phyloP scores from a whole-genome alignment of 164 flowering plant species.

The Vitis rupestris region DNA sequence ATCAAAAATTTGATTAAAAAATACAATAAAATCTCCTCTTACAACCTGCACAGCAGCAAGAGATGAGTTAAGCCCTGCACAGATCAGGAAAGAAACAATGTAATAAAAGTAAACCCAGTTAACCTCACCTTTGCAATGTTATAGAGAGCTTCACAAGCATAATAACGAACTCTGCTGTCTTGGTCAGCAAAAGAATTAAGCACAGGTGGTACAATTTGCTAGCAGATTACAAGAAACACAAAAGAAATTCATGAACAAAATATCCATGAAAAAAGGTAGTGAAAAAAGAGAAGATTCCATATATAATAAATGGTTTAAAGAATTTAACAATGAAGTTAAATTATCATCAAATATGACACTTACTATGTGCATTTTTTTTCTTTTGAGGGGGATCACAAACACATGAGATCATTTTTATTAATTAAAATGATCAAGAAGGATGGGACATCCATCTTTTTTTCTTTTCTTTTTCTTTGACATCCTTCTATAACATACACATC shows the following conservation, averaged over 20 bases:
- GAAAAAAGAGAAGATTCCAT: no score
- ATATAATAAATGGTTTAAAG: no score
- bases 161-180: slow-evolving; percentile 97
- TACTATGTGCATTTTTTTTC: no score
- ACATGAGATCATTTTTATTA: no score
- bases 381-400: no score
- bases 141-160: slow-evolving; percentile 98
- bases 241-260: slow-evolving; percentile 7
- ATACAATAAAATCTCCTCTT: slow-evolving; percentile 91
- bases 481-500: no score
- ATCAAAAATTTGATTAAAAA: slow-evolving; percentile 96
- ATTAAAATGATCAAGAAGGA: no score
- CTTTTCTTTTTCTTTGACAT: no score
- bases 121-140: slow-evolving; percentile 93
- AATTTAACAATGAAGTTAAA: no score
- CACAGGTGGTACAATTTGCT: slow-evolving; percentile 98
- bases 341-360: no score
- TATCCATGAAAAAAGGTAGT: neutral
- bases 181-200: slow-evolving; percentile 83
- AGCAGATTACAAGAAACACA: slow-evolving; percentile 20
- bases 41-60: slow-evolving; percentile 69
- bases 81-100: neutral
- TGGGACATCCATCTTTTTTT: no score
- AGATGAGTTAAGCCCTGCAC: neutral
- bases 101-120: neutral